Evolutionary conservation across 1,284 basidiomycete species (phyloP), one percentile per base, ranked within the genome.

Genomic region (Sporisorium exsertum): DNA sequence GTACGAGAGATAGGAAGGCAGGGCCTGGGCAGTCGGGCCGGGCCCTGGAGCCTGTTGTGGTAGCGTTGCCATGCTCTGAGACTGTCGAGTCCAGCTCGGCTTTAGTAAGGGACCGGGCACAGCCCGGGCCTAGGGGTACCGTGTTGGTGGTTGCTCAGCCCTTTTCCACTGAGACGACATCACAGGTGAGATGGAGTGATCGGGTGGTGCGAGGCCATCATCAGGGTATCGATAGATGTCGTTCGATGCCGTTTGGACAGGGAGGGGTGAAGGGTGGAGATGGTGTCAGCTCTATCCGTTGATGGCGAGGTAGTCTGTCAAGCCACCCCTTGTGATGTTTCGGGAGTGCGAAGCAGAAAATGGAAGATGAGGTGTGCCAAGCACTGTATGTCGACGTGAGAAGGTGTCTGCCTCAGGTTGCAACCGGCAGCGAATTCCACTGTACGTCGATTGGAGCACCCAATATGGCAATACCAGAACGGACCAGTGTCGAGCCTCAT

Each of bases 1-100:
- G 65, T 82, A 82, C n/a, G 80, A 79, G 29, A 80, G 73, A 42
- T 74, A 82, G 13, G 72, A 70, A 45, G 80, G 79, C 45, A 82
- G 69, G 37, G 66, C 64, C 61, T 80, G 79, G 61, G 62, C 80
- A 12, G 80, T 82, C 20, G 79, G 72, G 20, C 72, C 72, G 32
- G 80, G 80, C 55, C 80, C 78, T 55, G 78, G 72, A 55, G 59
- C 68, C 62, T 80, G 78, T 49, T 66, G 64, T 8, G 78, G 78
- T 0, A 79, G 52, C 2, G 72, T 76, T 18, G 72, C 72, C 72
- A 76, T 76, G 43, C 58, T 60, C n/a, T 32, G 54, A 8, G 33
- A 7, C 37, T 26, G 33, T 58, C 51, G 64, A 65, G 63, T 26
- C 68, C 62, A 61, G 68, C 63, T 71, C 68, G 54, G 18, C 15